Evolutionary conservation across 75 land plant genomes (phyloP).

Genomic region (Sequoiadendron giganteum): DNA sequence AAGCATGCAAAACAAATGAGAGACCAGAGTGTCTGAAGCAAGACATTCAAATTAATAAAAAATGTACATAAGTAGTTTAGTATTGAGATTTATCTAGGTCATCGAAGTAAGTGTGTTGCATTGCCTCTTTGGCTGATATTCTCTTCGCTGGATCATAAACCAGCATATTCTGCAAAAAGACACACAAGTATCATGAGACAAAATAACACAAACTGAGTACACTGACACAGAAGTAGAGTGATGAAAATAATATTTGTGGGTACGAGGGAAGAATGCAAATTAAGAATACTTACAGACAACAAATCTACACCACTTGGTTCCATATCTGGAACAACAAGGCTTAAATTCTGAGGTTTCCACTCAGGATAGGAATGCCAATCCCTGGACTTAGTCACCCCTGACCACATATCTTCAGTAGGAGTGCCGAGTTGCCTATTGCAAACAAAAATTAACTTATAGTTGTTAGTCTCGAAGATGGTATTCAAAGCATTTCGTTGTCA

Average conservation of each 20-base stretch:
- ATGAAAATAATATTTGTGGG: too few relatives aligned
- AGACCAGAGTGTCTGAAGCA: too few relatives aligned
- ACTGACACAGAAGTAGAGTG: too few relatives aligned
- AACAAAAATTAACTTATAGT: too few relatives aligned
- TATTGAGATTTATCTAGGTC: slow-evolving; percentile 69
- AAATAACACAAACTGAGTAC: too few relatives aligned
- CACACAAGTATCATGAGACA: not conserved
- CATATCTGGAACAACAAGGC: slow-evolving; percentile 60
- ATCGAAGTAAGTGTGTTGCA: slow-evolving; percentile 89
- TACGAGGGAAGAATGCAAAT: not conserved
- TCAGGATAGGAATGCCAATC: slow-evolving; percentile 96
- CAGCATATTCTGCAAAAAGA: slow-evolving; percentile 76
- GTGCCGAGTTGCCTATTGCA: slow-evolving; percentile 80
- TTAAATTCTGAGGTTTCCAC: slow-evolving; percentile 59
- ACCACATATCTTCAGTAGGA: slow-evolving; percentile 92
- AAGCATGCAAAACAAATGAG: too few relatives aligned
- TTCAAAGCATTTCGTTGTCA: too few relatives aligned
- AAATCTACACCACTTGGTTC: slow-evolving; percentile 70
- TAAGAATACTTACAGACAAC: slow-evolving; percentile 46
- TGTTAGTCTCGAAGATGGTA: too few relatives aligned
- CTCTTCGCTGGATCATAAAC: slow-evolving; percentile 74
- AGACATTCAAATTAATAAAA: too few relatives aligned
- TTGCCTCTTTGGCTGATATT: slow-evolving; percentile 87
- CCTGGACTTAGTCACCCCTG: slow-evolving; percentile 74
- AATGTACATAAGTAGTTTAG: slow-evolving; percentile 15